Conservation (phyloP, 805 yeast species). For the Yarrowia keelungensis region DNA sequence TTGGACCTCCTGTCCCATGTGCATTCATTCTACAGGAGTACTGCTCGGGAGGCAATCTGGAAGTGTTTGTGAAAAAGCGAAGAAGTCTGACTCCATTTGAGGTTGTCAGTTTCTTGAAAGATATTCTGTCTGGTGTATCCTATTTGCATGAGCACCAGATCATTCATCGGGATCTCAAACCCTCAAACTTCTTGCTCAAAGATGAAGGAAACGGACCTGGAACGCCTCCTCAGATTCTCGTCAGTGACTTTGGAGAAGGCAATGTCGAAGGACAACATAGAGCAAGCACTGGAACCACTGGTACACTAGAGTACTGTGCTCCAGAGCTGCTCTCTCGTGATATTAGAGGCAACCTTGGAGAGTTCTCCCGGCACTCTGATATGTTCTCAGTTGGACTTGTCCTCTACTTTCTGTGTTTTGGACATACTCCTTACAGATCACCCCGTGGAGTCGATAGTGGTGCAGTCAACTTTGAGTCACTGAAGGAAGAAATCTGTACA, state of each 20-base stretch:
- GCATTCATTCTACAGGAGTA: constrained; percentile 85
- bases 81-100: constrained; percentile 56
- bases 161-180: constrained; percentile 88
- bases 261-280: constrained; percentile 71
- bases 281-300: constrained; percentile 81
- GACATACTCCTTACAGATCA: constrained; percentile 65
- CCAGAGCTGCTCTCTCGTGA: constrained; percentile 68
- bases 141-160: constrained; percentile 77
- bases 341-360: constrained; percentile 53
- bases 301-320: constrained; percentile 86
- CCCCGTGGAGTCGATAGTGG: constrained; percentile 44
- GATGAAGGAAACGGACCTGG: constrained; percentile 44
- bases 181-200: constrained; percentile 78
- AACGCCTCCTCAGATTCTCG: constrained; percentile 68
- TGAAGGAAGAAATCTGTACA: constrained; percentile 51
- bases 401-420: constrained; percentile 75
- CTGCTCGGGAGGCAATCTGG: constrained; percentile 88
- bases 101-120: constrained; percentile 70
- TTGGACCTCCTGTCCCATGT: constrained; percentile 70
- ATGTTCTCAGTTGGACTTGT: constrained; percentile 85
- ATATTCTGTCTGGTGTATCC: constrained; percentile 71
- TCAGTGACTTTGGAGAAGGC: constrained; percentile 91
- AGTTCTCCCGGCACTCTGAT: constrained; percentile 77
- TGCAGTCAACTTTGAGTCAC: constrained; percentile 46
- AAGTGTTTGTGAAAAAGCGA: constrained; percentile 58